Conservation (phyloP, 495 filamentous ascomycete genomes). For the Penicillium herquei region DNA sequence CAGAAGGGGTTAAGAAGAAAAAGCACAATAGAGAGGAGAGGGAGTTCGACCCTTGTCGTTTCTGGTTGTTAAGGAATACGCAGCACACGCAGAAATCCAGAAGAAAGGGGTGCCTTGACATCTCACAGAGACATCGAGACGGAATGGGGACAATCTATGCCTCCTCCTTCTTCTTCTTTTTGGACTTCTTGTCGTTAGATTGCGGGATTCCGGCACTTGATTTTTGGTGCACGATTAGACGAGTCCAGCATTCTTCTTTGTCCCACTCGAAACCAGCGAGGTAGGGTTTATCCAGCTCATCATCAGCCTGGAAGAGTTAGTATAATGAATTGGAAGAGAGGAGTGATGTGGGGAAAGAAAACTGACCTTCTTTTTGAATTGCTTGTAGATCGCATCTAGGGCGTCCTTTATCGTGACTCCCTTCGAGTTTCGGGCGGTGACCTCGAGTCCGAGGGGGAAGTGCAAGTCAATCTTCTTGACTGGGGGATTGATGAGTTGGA, state of each 20-base stretch:
- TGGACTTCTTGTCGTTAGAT: conserved; percentile 60
- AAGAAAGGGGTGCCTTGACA: not conserved
- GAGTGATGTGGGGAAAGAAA: not conserved
- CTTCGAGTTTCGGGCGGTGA: conserved; percentile 85
- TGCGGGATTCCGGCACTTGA: conserved; percentile 61
- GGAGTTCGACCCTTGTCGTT: conserved; percentile 20
- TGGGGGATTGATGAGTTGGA: conserved; percentile 71
- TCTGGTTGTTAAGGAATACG: not conserved
- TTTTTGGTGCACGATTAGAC: conserved; percentile 73
- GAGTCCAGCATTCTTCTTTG: conserved; percentile 75
- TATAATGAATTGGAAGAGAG: not conserved
- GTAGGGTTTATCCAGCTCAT: conserved; percentile 78
- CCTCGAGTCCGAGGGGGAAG: conserved; percentile 82
- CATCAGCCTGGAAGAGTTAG: conserved; percentile 63
- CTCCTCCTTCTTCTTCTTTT: conserved; percentile 55
- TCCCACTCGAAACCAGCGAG: conserved; percentile 94
- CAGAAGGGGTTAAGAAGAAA: not conserved
- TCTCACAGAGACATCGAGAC: not conserved
- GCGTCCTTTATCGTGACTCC: conserved; percentile 96
- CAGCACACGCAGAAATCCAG: not conserved
- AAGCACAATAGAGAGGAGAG: not conserved
- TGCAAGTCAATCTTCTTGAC: conserved; percentile 93
- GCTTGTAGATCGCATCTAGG: conserved; percentile 88
- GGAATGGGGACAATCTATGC: conserved; percentile 24
- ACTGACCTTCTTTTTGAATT: conserved; percentile 86